A percentile compares a stretch with the other conserved stretches of the same genome.
Conservation (phyloP, 164 flowering plant genomes). For the Stephania cephalantha region DNA sequence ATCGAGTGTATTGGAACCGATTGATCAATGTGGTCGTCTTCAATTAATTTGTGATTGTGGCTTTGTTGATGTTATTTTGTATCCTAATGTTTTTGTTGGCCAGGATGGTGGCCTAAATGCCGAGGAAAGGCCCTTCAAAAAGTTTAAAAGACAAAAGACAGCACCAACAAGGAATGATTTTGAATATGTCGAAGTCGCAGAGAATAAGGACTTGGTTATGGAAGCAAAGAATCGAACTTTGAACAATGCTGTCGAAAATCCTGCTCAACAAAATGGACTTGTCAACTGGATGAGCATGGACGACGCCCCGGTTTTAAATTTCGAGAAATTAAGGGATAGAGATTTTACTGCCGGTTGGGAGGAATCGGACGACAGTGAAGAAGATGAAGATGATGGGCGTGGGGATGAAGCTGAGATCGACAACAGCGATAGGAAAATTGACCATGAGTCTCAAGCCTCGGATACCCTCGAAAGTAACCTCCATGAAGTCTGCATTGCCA, state of each 20-base stretch:
- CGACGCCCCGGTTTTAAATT: conserved; percentile 26
- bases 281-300: conserved; percentile 59
- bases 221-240: conserved; percentile 12
- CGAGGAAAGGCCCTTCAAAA: conserved; percentile 21
- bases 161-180: conserved; percentile 13
- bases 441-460: conserved; percentile 10
- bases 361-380: conserved; percentile 35
- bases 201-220: conserved; percentile 10
- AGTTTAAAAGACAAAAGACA: conserved; percentile 36
- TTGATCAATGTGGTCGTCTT: no score
- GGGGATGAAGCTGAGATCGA: conserved; percentile 23
- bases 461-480: conserved; percentile 12
- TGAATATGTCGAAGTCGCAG: conserved; percentile 9
- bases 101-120: conserved; percentile 24
- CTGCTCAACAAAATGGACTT: conserved; percentile 14
- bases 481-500: conserved; percentile 9
- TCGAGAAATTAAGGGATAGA: conserved; percentile 30
- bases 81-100: neutral
- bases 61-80: no score
- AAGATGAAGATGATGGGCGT: conserved; percentile 17
- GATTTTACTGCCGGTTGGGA: conserved; percentile 26
- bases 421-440: conserved; percentile 16
- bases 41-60: no score
- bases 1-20: no score
- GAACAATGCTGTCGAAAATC: conserved; percentile 6